Percentiles rank a stretch among this genome's conserved stretches.
Evolutionary conservation across 352 stramenopile species (phyloP).

Genomic region (Globisporangium recalcitrans): DNA sequence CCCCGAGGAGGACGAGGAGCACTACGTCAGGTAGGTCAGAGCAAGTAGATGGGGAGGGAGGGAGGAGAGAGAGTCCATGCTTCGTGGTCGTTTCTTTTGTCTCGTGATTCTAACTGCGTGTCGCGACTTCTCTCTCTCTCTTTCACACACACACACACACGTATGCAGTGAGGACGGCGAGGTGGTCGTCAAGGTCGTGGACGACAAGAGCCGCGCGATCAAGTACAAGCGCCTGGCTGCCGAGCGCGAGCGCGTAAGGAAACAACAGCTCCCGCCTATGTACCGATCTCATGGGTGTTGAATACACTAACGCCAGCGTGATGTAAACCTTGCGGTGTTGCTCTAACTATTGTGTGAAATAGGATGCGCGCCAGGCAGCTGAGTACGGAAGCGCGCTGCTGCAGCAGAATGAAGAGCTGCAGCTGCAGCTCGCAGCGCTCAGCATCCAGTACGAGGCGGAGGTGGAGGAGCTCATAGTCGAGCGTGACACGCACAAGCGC

Average conservation of each 20-base stretch:
- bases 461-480: slow-evolving; percentile 49
- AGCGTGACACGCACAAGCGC: slow-evolving; percentile 57
- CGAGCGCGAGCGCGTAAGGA: slow-evolving; percentile 37
- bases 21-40: slow-evolving; percentile 69
- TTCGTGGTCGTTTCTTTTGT: not conserved
- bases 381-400: slow-evolving; percentile 76
- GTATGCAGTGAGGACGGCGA: slow-evolving; percentile 51
- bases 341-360: not conserved
- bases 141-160: not conserved
- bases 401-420: slow-evolving; percentile 71
- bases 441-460: slow-evolving; percentile 71
- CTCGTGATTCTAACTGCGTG: not conserved
- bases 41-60: not conserved
- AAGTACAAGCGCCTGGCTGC: slow-evolving; percentile 42
- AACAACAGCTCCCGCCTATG: not conserved
- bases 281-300: not conserved
- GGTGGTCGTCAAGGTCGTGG: slow-evolving; percentile 35
- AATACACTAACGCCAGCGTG: slow-evolving; percentile 1
- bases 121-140: not conserved
- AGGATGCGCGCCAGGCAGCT: slow-evolving; percentile 73
- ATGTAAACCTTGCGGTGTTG: slow-evolving; percentile 5
- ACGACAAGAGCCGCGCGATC: slow-evolving; percentile 46
- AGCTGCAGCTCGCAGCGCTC: slow-evolving; percentile 59
- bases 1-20: slow-evolving; percentile 48
- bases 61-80: not conserved